Evolutionary conservation across 306 rosid genomes (phyloP), one percentile per base, ranked within the genome.

Genomic region (Datisca glomerata): DNA sequence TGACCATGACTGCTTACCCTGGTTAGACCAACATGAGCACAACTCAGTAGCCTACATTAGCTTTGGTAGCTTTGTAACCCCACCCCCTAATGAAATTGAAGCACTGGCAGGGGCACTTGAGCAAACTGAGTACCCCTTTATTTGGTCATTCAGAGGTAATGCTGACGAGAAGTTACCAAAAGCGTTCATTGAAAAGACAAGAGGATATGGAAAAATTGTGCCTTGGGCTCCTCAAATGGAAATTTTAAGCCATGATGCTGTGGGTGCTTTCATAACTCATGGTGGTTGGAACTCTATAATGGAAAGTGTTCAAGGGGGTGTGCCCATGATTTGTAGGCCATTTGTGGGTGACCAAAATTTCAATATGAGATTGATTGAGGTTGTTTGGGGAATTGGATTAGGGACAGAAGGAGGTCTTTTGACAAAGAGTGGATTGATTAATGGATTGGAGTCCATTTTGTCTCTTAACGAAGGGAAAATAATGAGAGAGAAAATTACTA

Each of bases 201-300:
- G 5, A 11, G 33, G 12, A 15, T 16, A 10, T 16, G 89, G 94
- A 5, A 79, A 68, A 22, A n/a, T 84, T 15, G 78, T 79, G 22
- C 32, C 75, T 1, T 79, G 94, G 94, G 73, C 80, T 2, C 79
- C 94, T 0, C 94, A 82, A 45, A 3, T 25, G 34, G 51, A 55
- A 15, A 59, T 79, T 40, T 64, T 79, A 3, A 28, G 20, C 2
- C 86, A 83, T 43, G 6, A 46, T 0, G 51, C 86, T 0, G 53
- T 63, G 25, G 86, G 76, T 1, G 78, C 54, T 23, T 75, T 71
- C 48, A 41, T 79, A 36, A 68, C 75, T 1, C 94, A 79, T 45
- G 47, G 68, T 44, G 92, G 94, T 0, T 79, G 91, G 94, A 83
- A 79, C 34, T 73, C 83, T 0, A 15, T 75, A 4, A 18, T 63